Conservation (phyloP, 768 basidiomycete species). For the Kwoniella sp. region DNA sequence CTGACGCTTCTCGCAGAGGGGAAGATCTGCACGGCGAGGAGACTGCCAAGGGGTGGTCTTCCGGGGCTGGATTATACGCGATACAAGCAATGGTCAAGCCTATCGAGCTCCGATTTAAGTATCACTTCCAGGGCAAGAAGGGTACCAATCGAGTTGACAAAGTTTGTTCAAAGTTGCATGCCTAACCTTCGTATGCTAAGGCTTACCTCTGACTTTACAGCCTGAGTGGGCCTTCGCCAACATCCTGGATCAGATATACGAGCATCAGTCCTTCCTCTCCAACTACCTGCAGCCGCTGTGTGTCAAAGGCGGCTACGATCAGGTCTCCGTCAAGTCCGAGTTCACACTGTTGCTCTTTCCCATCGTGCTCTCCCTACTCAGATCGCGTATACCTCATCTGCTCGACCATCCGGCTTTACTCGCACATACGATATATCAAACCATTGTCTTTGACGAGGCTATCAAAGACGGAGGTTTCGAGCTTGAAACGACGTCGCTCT, state of each 20-base stretch:
- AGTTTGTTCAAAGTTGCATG: constrained; percentile 52
- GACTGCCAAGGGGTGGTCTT: constrained; percentile 50
- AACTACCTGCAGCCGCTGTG: constrained; percentile 67
- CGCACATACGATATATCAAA: constrained; percentile 93
- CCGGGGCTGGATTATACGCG: constrained; percentile 68
- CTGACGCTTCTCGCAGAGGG: constrained; percentile 35
- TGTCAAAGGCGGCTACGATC: constrained; percentile 59
- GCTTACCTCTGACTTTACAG: constrained; percentile 55
- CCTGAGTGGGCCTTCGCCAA: constrained; percentile 98
- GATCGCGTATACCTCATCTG: constrained; percentile 66
- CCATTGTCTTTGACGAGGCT: constrained; percentile 77
- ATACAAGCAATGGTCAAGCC: constrained; percentile 79
- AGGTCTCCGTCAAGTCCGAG: constrained; percentile 78
- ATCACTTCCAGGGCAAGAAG: constrained; percentile 82
- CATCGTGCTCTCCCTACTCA: constrained; percentile 69
- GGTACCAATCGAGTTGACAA: constrained; percentile 91
- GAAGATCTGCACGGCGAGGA: constrained; percentile 33
- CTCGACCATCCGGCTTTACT: constrained; percentile 75
- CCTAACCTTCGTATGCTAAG: not conserved
- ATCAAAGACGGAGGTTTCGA: constrained; percentile 70
- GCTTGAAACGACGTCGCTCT: constrained; percentile 50
- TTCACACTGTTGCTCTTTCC: constrained; percentile 76
- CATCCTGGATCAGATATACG: constrained; percentile 76
- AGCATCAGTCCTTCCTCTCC: constrained; percentile 78
- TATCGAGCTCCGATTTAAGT: constrained; percentile 81